Evolutionary conservation across 2,329 filamentous ascomycete species (phyloP), one percentile per base, ranked within the genome.

Genomic region (Thermoascus crustaceus): DNA sequence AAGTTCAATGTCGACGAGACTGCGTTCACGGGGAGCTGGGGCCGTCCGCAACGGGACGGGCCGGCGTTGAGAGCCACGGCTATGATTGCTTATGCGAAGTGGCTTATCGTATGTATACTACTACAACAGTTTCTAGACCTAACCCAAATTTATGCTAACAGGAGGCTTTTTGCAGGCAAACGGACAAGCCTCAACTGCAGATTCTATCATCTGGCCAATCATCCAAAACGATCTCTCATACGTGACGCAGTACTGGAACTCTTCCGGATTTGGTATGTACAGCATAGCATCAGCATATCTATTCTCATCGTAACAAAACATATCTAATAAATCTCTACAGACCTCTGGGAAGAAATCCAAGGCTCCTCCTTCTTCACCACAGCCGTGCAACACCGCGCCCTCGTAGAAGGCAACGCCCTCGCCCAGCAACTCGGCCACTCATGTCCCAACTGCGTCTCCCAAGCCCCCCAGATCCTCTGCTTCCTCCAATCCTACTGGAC

Each of bases 311-410:
- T n/a, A n/a, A n/a, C n/a, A n/a, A n/a, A n/a, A n/a, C 5, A 11
- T 20, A 19, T 7, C 10, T 17, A 9, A 4, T 7, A 26, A 7
- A 11, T 10, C 6, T 10, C 5, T 26, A 14, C 18, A 52, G 54
- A 89, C 55, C 69, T 89, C 7, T 89, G 84, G 84, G 84, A 89
- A 56, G 84, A 89, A 59, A 75, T 87, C 13, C 66, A 69, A 17
- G 81, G 82, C 31, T 78, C 74, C 21, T 86, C 82, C 2, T 89
- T 87, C 66, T 91, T 88, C 62, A 88, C 84, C 2, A 66, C 78
- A 17, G 73, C 76, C 4, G 71, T 73, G 22, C 76, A 83, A 40
- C 76, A 88, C 53, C 75, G 83, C 47, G 71, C 76, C 50, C 52
- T 71, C 44, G 58, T 69, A 3, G 49, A 62, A 61, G 85, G 85